Evolutionary conservation across 352 stramenopile species (phyloP), one percentile per base, ranked within the genome.

Genomic region (Phytophthora palmivora): DNA sequence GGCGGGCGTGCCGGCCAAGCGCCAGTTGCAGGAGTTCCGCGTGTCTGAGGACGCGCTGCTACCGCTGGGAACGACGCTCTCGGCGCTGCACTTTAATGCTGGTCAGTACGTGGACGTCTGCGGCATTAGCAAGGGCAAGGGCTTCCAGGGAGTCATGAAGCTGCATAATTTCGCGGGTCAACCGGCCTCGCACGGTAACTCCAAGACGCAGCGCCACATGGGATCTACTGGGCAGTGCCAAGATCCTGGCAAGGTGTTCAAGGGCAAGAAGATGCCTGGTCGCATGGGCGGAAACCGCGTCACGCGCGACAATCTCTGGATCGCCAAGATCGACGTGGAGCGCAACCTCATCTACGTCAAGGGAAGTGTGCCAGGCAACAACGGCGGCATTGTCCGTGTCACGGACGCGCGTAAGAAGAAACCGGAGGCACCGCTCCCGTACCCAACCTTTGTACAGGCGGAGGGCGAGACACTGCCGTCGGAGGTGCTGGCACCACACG

Each of bases 231-330:
- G 98, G n/a, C 90, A 98, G 70, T 98, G 97, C 83, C 96, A 99
- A 79, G 95, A 99, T 79, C 97, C 97, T 7, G 97, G 98, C 55
- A 94, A 97, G 64, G 98, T 99, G 8, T 99, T 98, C 67, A 99
- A 99, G 80, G 97, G 97, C 37, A 99, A 99, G 86, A 99, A 99
- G 77, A 99, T 99, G 98, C 88, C 98, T 30, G 98, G 97, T 9
- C 91, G 94, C 15, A 99, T 99, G 92, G 98, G 98, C 53, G 85
- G 82, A 41, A 91, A 96, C 38, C 85, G 87, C 52, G 89, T 98
- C 14, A 99, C 97, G 21, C 90, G 97, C 32, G 96, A 99, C 82
- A 99, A 99, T 75, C 78, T 99, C 3, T 94, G 87, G 84, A 80
- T 97, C 46, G 79, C 89, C 54, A 96, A 97, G 82, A 87, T 98